Percentiles rank a stretch among this genome's conserved stretches.
Evolutionary conservation across 192 early-diverging fungal species (phyloP).

Genomic region (Podila epicladia): DNA sequence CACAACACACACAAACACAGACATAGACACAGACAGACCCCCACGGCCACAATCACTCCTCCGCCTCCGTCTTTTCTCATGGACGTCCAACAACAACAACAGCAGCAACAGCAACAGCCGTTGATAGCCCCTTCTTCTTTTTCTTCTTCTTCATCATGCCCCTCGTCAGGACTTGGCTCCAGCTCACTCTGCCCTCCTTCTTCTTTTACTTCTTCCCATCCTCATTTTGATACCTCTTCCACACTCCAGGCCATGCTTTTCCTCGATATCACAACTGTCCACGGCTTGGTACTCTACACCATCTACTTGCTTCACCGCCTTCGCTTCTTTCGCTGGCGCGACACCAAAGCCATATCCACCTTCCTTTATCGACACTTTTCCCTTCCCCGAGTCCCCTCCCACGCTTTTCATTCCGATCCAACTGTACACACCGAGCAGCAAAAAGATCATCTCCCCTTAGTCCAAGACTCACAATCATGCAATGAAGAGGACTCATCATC

Average conservation of each 20-base stretch:
- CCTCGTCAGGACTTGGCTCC: too few species aligned
- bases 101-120: background rate
- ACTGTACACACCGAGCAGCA: background rate
- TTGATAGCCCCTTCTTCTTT: background rate
- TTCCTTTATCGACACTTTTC: background rate
- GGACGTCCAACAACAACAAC: background rate
- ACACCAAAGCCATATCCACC: background rate
- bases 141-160: too few species aligned
- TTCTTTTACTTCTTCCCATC: background rate
- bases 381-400: background rate
- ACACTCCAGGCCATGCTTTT: constrained; percentile 5
- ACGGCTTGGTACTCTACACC: constrained; percentile 40
- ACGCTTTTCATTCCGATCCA: background rate
- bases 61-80: background rate
- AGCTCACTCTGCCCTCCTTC: background rate
- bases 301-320: constrained; percentile 33
- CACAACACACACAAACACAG: background rate
- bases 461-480: too few species aligned
- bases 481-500: background rate
- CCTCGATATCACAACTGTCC: constrained; percentile 29
- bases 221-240: background rate
- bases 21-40: background rate
- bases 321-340: constrained; percentile 22
- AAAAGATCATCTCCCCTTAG: too few species aligned
- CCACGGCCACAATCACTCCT: background rate